Evolutionary conservation across 176 grass and related monocot species (phyloP), one percentile per base, ranked within the genome.

Genomic region (Musa acuminata): DNA sequence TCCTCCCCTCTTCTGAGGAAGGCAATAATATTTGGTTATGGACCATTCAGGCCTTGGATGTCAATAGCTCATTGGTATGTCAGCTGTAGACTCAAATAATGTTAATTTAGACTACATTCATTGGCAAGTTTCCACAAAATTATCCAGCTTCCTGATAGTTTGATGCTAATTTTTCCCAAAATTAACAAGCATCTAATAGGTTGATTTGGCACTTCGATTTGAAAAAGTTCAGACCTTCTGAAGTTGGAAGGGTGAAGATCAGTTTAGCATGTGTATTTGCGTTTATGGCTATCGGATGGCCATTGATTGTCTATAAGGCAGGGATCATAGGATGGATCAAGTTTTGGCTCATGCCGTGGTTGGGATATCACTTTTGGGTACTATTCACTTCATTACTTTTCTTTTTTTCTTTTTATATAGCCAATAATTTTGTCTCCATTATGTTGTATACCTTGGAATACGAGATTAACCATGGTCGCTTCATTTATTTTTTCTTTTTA

Each of bases 331-430:
- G 95, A 78, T 98, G 95, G 95, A 91, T 98, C 71, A 91, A 89
- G 73, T 94, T 98, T 75, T 98, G 95, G 95, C 90, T 98, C 70
- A 91, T 98, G 95, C 95, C 95, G 67, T 98, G 86, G 86, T 72
- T 98, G 62, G 86, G 87, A 82, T 98, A 98, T 90, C 95, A 98
- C 68, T 98, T 98, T 84, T 98, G 95, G 95, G 95, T 94, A 91
- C 76, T 24, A 25, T 77, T 77, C 35, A 43, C 35, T 76, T 52
- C 81, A 17, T 51, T 82, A 72, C 62, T 23, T 13, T 26, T 81
- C 22, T 58, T 53, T 27, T 9, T 51, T 64, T 76, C 1, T 27
- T 72, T 59, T 77, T 9, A 7, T 80, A 8, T 54, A 25, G 25
- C 50, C 21, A 13, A 14, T 53, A 5, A 25, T 55, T 53, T 55